These are phyloP conservation scores for Lichina pygmaea DNA, from an alignment of 495 filamentous ascomycete genomes.

Conservation along the genomic window DNA sequence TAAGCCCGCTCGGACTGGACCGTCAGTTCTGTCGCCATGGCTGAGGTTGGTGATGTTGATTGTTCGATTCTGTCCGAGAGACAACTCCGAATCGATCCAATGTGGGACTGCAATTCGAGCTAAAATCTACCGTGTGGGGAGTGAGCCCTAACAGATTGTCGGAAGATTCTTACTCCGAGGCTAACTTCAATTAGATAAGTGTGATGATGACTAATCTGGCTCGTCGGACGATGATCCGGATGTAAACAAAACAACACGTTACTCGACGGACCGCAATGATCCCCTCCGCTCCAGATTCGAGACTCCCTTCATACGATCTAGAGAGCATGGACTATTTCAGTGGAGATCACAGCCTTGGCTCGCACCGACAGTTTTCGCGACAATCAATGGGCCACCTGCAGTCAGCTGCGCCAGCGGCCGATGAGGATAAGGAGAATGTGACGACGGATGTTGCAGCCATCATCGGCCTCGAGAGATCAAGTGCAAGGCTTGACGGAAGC, in stretches of 20 bases:
- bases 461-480: conserved; percentile 10
- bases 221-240: background rate
- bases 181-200: background rate
- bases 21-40: conserved; percentile 93
- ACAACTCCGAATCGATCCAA: background rate
- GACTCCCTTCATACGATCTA: conserved; percentile 1
- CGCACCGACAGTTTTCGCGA: conserved; percentile 28
- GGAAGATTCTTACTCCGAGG: background rate
- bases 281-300: conserved; percentile 6
- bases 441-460: conserved; percentile 28
- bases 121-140: too few species aligned
- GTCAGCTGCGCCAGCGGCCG: conserved; percentile 13
- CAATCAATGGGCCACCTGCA: conserved; percentile 52
- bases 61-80: too few species aligned
- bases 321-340: too few species aligned
- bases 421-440: conserved; percentile 43
- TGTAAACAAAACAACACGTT: conserved; percentile 4
- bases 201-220: too few species aligned
- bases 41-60: conserved; percentile 14
- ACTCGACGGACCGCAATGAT: background rate
- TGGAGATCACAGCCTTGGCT: too few species aligned
- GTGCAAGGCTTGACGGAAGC: conserved; percentile 12
- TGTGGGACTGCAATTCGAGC: conserved; percentile 2
- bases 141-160: background rate
- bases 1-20: conserved; percentile 95